Conservation (phyloP, 148 eudicot genomes). For the Cornus kousa region DNA sequence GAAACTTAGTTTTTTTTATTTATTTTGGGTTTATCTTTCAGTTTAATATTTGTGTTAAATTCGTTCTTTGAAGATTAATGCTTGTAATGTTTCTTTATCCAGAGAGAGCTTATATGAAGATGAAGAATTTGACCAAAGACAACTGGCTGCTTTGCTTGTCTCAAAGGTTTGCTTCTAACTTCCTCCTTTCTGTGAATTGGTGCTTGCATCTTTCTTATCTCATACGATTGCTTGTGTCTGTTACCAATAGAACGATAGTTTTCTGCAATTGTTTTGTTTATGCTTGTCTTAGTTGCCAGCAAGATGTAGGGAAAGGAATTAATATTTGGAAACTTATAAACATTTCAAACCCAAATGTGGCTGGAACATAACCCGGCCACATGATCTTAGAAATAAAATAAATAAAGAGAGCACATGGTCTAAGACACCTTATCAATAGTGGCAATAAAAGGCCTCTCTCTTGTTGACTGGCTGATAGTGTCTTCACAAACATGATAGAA, state of each 20-base stretch:
- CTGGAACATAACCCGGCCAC: no score
- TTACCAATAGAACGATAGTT: neutral
- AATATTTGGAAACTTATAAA: neutral
- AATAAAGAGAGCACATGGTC: no score
- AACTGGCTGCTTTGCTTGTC: conserved; percentile 81
- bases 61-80: neutral
- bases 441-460: no score
- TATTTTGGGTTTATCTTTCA: neutral
- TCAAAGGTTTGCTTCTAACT: conserved; percentile 58
- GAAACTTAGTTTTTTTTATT: neutral
- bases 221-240: neutral
- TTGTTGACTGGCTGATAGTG: no score
- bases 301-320: neutral
- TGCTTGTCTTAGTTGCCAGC: neutral
- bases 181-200: neutral
- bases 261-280: neutral
- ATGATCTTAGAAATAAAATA: no score
- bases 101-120: conserved; percentile 98
- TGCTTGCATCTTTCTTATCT: neutral
- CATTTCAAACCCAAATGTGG: neutral
- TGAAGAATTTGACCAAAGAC: conserved; percentile 77
- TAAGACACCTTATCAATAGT: no score
- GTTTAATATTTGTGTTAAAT: neutral
- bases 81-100: conserved; percentile 21
- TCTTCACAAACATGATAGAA: no score